Base-by-base conservation (phyloP, 371 early-diverging fungal species). In the Mucor plumbeus region DNA sequence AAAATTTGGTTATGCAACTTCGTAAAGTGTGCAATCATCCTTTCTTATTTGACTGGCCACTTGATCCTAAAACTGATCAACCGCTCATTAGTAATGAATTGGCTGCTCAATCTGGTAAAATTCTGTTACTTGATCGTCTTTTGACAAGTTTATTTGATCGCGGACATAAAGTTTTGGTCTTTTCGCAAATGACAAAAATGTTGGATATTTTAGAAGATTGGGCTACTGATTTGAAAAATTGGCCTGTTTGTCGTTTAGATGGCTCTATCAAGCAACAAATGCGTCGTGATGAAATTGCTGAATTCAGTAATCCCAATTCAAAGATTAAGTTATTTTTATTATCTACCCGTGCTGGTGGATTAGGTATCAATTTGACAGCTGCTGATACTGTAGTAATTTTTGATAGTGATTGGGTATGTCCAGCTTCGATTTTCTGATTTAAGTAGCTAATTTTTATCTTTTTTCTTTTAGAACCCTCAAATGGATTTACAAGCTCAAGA, bases 401-500 rank as follows among this genome's bases (percentile, higher is more conserved):
- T 75, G 98, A 97, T 73, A 93, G 92, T 55, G 97, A 97, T 78
- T 97, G 97, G 94, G 92, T 88, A 82, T 44, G 44, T 4, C 44
- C 17, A 7, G 44, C 15, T 38, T 26, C 3, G 0, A 43, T 41
- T 58, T 26, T 9, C 4, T 14, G 2, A 31, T 41, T 21, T 10
- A 31, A 1, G 13, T 33, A 14, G 21, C 26, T 57, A 54, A 21
- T 8, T 1, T 1, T 35, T 26, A 31, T 34, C n/a, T 0, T 54
- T 2, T 0, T 17, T 10, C 31, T 1, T 1, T 33, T 38, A 89
- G 94, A 97, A 99, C 73, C 98, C 98, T 17, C 97, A 96, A 88
- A 95, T 94, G 89, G 99, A 99, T 77, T 80, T 97, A 55, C 98
- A 99, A 75, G 99, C 97, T 5, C 96, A 96, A 82, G 99, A 98